Conservation (phyloP, 768 basidiomycete genomes). For the Tylopilus sp. region DNA sequence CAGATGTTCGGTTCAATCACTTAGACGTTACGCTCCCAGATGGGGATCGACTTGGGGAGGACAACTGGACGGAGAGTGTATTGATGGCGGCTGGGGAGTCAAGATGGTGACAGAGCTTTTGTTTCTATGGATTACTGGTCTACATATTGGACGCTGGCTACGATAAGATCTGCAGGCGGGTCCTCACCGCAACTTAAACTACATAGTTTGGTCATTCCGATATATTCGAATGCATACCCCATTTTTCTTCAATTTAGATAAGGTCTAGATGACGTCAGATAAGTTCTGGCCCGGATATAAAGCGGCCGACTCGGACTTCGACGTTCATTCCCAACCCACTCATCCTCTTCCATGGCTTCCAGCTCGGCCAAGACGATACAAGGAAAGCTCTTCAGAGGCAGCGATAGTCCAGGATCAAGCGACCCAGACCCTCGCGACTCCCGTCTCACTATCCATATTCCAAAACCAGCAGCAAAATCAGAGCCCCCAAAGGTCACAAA, state of each 20-base stretch:
- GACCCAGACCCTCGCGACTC: constrained; percentile 30
- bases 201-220: constrained; percentile 13
- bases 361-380: constrained; percentile 61
- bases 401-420: constrained; percentile 20
- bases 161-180: constrained; percentile 32
- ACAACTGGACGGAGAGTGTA: constrained; percentile 75
- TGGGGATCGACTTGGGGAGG: constrained; percentile 43
- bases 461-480: constrained; percentile 41
- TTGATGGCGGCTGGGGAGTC: constrained; percentile 62
- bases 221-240: constrained; percentile 25
- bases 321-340: constrained; percentile 1
- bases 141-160: constrained; percentile 18
- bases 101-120: constrained; percentile 26
- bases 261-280: constrained; percentile 22
- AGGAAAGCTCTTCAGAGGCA: constrained; percentile 63
- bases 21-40: constrained; percentile 27
- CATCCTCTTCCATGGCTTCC: constrained; percentile 38
- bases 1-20: constrained; percentile 24
- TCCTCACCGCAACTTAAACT: constrained; percentile 18
- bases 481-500: constrained; percentile 43
- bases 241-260: constrained; percentile 10
- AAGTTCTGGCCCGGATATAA: constrained; percentile 12
- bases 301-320: background rate
- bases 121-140: constrained; percentile 11
- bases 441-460: constrained; percentile 68